Evolutionary conservation across 2,329 filamentous ascomycete genomes (phyloP).

Genomic region (Botryotinia calthae): DNA sequence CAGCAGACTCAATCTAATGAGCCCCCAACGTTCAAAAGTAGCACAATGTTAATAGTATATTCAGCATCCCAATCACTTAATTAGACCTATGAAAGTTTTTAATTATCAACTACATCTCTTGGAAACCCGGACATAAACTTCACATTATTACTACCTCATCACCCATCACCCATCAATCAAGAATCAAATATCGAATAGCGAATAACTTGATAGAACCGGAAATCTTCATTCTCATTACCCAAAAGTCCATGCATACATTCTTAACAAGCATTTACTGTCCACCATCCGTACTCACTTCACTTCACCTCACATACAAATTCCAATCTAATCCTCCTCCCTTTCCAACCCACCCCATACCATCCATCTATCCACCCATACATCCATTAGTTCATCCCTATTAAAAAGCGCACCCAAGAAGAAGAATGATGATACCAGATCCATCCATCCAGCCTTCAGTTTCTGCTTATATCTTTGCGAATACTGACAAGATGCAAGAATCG

Average conservation of each 20-base stretch:
- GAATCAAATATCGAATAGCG: neutral
- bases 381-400: slow-evolving; percentile 11
- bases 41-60: neutral
- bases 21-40: neutral
- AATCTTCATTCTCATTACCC: slow-evolving; percentile 4
- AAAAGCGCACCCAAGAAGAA: neutral
- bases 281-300: neutral
- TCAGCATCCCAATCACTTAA: neutral
- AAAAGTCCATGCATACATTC: neutral
- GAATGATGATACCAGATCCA: slow-evolving; percentile 18
- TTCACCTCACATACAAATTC: slow-evolving; percentile 13
- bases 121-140: neutral
- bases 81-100: neutral
- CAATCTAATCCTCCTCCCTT: neutral
- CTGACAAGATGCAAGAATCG: slow-evolving; percentile 8
- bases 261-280: neutral
- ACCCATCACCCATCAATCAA: too few species aligned
- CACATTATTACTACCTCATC: neutral
- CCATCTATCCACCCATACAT: slow-evolving; percentile 14
- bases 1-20: neutral
- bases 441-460: slow-evolving; percentile 10
- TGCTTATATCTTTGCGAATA: neutral
- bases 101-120: neutral
- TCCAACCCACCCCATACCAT: slow-evolving; percentile 8
- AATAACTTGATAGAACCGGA: neutral